These are phyloP conservation scores for Fusarium sp. DNA, from an alignment of 2,329 filamentous ascomycete genomes.

Conservation along the genomic window DNA sequence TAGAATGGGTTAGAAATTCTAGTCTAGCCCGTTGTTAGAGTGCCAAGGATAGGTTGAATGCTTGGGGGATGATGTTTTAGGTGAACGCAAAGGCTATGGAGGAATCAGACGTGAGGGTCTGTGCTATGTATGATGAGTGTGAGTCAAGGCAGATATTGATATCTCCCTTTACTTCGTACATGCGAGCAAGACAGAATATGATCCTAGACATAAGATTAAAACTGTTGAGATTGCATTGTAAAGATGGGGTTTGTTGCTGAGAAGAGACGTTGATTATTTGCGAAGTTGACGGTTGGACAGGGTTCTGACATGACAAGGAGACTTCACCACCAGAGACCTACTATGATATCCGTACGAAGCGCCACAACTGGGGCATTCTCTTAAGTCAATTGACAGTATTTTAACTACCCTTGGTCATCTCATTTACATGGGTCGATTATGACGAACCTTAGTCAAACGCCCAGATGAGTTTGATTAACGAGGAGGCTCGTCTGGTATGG, in stretches of 20 bases:
- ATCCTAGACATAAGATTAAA: slow-evolving; percentile 11
- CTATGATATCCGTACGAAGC: background rate
- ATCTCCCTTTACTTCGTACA: slow-evolving; percentile 10
- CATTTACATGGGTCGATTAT: background rate
- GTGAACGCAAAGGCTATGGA: background rate
- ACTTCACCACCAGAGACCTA: slow-evolving; percentile 12
- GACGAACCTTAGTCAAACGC: background rate
- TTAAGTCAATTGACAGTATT: background rate
- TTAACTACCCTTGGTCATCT: background rate
- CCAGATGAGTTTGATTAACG: slow-evolving; percentile 11
- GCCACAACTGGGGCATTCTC: background rate
- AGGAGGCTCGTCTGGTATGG: slow-evolving; percentile 21
- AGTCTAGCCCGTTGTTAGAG: background rate
- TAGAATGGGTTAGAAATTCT: background rate
- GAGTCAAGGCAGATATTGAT: background rate
- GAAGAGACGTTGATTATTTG: slow-evolving; percentile 16
- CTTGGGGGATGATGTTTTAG: background rate
- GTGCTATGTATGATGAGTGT: slow-evolving; percentile 15
- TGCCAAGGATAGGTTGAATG: slow-evolving; percentile 2
- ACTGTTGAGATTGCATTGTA: slow-evolving; percentile 37
- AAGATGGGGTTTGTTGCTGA: slow-evolving; percentile 24
- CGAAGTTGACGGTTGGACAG: slow-evolving; percentile 3
- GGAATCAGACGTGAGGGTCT: background rate
- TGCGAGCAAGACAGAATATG: background rate
- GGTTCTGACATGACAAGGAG: slow-evolving; percentile 13